A percentile compares a stretch with the other conserved stretches of the same genome.
These are phyloP conservation scores for Albatrellus ellisii DNA, from an alignment of 768 basidiomycete species.

Conservation along the genomic window DNA sequence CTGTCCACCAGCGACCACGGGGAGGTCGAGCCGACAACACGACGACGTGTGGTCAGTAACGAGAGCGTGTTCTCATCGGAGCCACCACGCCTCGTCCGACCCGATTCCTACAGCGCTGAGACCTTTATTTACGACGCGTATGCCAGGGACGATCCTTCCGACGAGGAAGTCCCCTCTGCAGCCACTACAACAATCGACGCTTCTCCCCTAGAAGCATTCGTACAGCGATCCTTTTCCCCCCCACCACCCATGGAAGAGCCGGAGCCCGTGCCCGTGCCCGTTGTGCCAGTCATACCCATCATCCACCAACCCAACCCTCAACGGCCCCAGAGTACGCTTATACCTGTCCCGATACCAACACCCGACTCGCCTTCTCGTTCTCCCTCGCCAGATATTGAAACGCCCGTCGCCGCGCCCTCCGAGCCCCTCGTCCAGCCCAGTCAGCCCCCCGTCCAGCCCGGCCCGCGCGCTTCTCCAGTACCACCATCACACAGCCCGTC, in stretches of 20 bases:
- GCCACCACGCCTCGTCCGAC: slow-evolving; percentile 21
- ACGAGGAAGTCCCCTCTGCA: slow-evolving; percentile 12
- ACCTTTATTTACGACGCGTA: slow-evolving; percentile 80
- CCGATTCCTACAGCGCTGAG: slow-evolving; percentile 75
- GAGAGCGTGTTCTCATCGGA: slow-evolving; percentile 22
- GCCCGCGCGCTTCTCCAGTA: slow-evolving; percentile 6
- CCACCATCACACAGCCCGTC: slow-evolving; percentile 13
- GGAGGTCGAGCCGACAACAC: slow-evolving; percentile 25
- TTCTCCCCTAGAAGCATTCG: slow-evolving; percentile 5
- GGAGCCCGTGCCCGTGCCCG: slow-evolving; percentile 3
- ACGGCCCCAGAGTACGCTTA: slow-evolving; percentile 21
- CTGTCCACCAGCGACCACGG: slow-evolving; percentile 32
- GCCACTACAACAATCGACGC: slow-evolving; percentile 1
- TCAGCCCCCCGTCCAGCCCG: slow-evolving; percentile 17
- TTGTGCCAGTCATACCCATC: slow-evolving; percentile 18
- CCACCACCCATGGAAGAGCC: background rate
- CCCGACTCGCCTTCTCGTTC: slow-evolving; percentile 38
- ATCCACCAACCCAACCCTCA: slow-evolving; percentile 10
- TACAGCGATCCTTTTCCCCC: slow-evolving; percentile 6
- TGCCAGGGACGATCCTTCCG: slow-evolving; percentile 39
- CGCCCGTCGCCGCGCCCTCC: slow-evolving; percentile 9
- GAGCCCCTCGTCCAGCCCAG: slow-evolving; percentile 18
- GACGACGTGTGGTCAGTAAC: slow-evolving; percentile 30
- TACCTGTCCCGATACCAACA: slow-evolving; percentile 27
- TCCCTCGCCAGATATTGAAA: slow-evolving; percentile 41